Evolutionary conservation across 179 eudicot species (phyloP).

Genomic region (Beta macrorhiza): DNA sequence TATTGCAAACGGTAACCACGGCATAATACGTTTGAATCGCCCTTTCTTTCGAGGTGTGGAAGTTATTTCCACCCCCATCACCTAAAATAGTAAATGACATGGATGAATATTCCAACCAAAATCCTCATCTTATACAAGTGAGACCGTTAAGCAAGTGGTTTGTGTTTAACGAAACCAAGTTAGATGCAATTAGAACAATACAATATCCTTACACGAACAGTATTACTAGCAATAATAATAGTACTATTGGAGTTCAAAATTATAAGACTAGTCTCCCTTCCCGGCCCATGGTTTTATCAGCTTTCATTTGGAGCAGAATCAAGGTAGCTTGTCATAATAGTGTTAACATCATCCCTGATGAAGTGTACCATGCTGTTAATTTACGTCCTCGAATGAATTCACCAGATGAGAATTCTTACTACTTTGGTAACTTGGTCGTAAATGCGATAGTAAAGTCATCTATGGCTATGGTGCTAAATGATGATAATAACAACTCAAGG

Average conservation of each 20-base stretch:
- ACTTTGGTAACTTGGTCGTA: constrained; percentile 31
- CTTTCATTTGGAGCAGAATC: constrained; percentile 37
- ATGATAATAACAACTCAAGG: background rate
- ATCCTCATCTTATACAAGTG: constrained; percentile 5
- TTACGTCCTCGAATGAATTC: constrained; percentile 22
- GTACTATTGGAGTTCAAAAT: background rate
- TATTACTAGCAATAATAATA: background rate
- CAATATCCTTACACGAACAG: background rate
- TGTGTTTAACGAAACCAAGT: constrained; percentile 17
- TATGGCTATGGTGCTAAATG: too few relatives aligned
- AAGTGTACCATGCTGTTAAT: constrained; percentile 22
- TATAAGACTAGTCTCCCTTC: constrained; percentile 12
- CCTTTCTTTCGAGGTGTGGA: constrained; percentile 22
- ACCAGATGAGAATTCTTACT: constrained; percentile 6
- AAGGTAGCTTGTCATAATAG: background rate
- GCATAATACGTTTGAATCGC: background rate
- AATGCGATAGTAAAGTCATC: constrained; percentile 15
- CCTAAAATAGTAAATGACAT: background rate
- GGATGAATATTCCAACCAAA: background rate
- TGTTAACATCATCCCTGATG: background rate
- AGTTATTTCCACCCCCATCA: constrained; percentile 9
- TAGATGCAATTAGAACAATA: constrained; percentile 19
- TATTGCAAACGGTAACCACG: constrained; percentile 9
- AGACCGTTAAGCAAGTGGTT: constrained; percentile 32
- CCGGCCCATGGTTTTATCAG: constrained; percentile 30